Conservation (phyloP, 495 filamentous ascomycete genomes). For the Glarea lozoyensis region DNA sequence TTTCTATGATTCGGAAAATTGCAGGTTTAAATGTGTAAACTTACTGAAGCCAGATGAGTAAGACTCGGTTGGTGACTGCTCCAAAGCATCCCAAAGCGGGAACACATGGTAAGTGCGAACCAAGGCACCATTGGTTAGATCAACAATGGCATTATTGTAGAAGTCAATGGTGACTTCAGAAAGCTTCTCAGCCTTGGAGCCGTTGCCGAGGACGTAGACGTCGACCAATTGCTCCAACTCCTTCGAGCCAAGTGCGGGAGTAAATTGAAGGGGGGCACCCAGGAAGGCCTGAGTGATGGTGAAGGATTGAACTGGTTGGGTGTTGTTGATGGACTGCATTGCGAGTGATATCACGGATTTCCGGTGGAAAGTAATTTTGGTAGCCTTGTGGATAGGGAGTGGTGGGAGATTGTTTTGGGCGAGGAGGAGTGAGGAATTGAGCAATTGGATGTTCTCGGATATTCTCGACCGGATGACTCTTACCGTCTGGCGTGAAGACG, state of each 20-base stretch:
- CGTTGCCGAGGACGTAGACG: conserved; percentile 37
- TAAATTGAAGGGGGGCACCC: conserved; percentile 41
- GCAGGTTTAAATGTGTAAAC: too few species aligned
- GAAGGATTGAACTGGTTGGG: conserved; percentile 20
- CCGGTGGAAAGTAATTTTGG: too few species aligned
- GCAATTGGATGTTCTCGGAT: too few species aligned
- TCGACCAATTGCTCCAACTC: conserved; percentile 45
- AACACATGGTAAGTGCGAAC: conserved; percentile 14
- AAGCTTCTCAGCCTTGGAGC: conserved; percentile 42
- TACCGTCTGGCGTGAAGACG: too few species aligned
- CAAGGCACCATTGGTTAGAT: conserved; percentile 26
- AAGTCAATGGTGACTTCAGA: conserved; percentile 45
- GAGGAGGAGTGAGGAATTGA: too few species aligned
- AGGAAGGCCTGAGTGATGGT: conserved; percentile 31
- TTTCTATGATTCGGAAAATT: too few species aligned
- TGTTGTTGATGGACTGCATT: conserved; percentile 33
- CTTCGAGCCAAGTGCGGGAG: conserved; percentile 41
- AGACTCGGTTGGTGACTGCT: conserved; percentile 12
- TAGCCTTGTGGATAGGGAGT: too few species aligned
- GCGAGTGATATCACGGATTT: conserved; percentile 30
- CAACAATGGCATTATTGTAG: conserved; percentile 33
- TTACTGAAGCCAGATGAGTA: conserved; percentile 11
- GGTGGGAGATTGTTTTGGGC: too few species aligned
- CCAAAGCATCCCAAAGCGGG: conserved; percentile 7
- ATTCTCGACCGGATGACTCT: too few species aligned